A percentile compares a stretch with the other conserved stretches of the same genome.
phyloP scores from a whole-genome alignment of 192 early-diverging fungal species.

The Mortierella antarctica region DNA sequence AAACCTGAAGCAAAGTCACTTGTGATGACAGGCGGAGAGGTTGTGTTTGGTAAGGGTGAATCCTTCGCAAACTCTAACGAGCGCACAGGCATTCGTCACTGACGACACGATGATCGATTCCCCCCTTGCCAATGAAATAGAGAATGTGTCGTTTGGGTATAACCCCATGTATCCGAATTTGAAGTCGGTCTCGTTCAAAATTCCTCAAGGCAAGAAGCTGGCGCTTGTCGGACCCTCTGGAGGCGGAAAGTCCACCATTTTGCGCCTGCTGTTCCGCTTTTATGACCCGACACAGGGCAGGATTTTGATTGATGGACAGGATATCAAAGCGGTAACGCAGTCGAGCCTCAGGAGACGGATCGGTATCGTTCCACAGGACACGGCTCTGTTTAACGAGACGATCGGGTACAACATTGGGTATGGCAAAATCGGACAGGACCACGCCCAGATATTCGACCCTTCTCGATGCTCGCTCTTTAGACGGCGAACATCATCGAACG shows the following conservation, averaged over 20 bases:
- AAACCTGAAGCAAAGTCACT: slow-evolving; percentile 59
- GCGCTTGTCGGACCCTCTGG: slow-evolving; percentile 95
- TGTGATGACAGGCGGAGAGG: slow-evolving; percentile 73
- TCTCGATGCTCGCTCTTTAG: neutral
- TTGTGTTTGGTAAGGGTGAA: slow-evolving; percentile 67
- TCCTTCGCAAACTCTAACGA: neutral
- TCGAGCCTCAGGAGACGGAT: slow-evolving; percentile 81
- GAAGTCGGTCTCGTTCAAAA: slow-evolving; percentile 77
- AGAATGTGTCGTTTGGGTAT: slow-evolving; percentile 94
- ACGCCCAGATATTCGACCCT: slow-evolving; percentile 64
- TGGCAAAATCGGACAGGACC: slow-evolving; percentile 72
- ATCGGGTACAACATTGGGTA: slow-evolving; percentile 93
- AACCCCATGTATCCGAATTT: slow-evolving; percentile 64
- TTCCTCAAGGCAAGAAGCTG: slow-evolving; percentile 85
- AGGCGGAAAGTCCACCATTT: slow-evolving; percentile 89
- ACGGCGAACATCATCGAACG: slow-evolving; percentile 1
- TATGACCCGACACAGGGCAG: slow-evolving; percentile 86
- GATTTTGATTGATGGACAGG: slow-evolving; percentile 88
- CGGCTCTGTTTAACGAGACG: slow-evolving; percentile 87
- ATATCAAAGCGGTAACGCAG: slow-evolving; percentile 79
- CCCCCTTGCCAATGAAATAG: slow-evolving; percentile 15
- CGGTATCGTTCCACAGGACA: slow-evolving; percentile 90
- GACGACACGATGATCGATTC: neutral
- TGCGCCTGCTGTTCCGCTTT: slow-evolving; percentile 92
- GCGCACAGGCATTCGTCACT: neutral